Conservation (phyloP, 345 rosid species). For the Lepidium africanum region DNA sequence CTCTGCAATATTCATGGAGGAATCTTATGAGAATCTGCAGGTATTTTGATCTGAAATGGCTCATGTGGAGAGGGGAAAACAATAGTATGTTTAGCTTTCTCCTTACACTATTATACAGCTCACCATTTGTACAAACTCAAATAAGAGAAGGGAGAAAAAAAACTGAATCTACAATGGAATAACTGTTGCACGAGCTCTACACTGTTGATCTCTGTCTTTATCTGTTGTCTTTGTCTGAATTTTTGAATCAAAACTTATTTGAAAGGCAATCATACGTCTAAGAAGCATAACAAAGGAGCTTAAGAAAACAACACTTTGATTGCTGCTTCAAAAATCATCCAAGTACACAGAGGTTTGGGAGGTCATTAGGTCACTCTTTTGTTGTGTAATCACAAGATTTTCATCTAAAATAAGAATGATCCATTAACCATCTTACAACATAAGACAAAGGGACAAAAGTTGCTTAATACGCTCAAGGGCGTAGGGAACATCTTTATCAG, state of each 20-base stretch:
- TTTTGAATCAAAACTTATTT: background rate
- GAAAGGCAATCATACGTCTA: background rate
- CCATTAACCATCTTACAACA: slow-evolving; percentile 14
- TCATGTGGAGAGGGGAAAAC: slow-evolving; percentile 1
- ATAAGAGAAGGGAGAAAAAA: background rate
- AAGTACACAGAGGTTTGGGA: background rate
- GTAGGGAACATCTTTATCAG: slow-evolving; percentile 12
- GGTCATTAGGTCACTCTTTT: slow-evolving; percentile 3
- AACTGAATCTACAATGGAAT: slow-evolving; percentile 15
- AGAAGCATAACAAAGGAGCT: background rate
- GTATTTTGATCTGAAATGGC: slow-evolving; percentile 6
- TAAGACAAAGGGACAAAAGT: slow-evolving; percentile 7
- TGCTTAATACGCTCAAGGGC: slow-evolving; percentile 7
- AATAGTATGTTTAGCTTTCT: slow-evolving; percentile 10
- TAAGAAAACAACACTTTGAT: background rate
- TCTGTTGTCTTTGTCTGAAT: slow-evolving; percentile 5
- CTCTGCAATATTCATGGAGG: slow-evolving; percentile 20
- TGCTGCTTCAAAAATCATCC: slow-evolving; percentile 1
- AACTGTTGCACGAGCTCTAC: slow-evolving; percentile 8
- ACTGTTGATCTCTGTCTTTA: slow-evolving; percentile 2
- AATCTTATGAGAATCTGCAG: slow-evolving; percentile 20
- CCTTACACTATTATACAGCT: slow-evolving; percentile 7
- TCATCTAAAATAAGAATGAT: slow-evolving; percentile 7
- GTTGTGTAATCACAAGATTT: slow-evolving; percentile 9
- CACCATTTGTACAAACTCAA: slow-evolving; percentile 1